Evolutionary conservation across 75 land plant species (phyloP).

Genomic region (Sequoiadendron giganteum): DNA sequence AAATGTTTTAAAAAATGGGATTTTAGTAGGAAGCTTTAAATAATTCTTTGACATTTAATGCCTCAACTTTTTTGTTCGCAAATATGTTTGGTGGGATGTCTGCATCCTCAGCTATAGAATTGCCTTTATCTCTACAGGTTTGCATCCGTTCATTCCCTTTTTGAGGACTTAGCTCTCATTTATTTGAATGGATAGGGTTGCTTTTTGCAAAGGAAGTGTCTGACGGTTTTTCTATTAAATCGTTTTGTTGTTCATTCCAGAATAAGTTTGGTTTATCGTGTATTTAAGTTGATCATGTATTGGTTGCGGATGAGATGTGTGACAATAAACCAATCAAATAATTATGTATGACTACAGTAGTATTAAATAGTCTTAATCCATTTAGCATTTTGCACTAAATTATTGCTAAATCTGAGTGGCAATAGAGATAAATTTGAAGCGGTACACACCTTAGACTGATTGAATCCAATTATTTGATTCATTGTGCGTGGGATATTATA

Average conservation of each 20-base stretch:
- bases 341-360: too few relatives aligned
- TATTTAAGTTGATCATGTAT: background rate
- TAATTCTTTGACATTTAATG: background rate
- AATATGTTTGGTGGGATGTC: background rate
- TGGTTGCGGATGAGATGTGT: background rate
- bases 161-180: background rate
- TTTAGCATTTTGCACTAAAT: too few relatives aligned
- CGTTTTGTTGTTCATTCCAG: background rate
- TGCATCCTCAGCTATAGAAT: background rate
- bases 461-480: background rate
- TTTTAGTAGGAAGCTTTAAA: background rate
- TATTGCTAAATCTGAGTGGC: too few relatives aligned
- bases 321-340: too few relatives aligned
- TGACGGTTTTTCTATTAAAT: background rate
- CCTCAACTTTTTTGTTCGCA: background rate
- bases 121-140: background rate
- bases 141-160: background rate
- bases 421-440: background rate
- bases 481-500: background rate
- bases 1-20: background rate
- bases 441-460: background rate
- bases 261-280: background rate
- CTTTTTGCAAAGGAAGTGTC: background rate
- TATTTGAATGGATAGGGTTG: background rate
- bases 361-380: too few relatives aligned